These are phyloP conservation scores for Tricholoma flavovirens DNA, from an alignment of 768 basidiomycete species.

Conservation along the genomic window DNA sequence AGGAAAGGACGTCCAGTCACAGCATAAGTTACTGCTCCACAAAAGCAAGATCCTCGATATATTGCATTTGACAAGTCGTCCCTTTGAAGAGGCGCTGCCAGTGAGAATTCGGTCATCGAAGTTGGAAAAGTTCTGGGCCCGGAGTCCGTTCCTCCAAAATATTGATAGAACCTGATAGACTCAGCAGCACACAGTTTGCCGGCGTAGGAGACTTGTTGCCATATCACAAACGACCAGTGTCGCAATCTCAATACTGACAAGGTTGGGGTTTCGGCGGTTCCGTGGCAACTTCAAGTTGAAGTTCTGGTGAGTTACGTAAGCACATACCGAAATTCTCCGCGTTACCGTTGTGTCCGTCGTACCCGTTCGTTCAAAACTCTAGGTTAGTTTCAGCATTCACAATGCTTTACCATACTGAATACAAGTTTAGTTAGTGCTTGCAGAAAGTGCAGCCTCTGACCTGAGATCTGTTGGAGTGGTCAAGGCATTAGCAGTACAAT, in stretches of 20 bases:
- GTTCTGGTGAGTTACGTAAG: conserved; percentile 27
- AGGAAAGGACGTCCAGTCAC: conserved; percentile 43
- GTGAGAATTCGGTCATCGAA: not conserved
- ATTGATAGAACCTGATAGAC: not conserved
- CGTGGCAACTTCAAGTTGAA: not conserved
- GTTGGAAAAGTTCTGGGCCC: not conserved
- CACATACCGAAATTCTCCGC: conserved; percentile 41
- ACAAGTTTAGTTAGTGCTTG: not conserved
- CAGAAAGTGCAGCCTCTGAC: conserved; percentile 21
- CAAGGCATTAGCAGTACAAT: conserved; percentile 34
- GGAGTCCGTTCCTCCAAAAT: not conserved
- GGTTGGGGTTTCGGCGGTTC: not conserved
- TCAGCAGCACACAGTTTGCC: not conserved
- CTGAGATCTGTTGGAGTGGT: conserved; percentile 23
- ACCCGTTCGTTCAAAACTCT: conserved; percentile 28
- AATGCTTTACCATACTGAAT: not conserved
- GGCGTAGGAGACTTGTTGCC: no score
- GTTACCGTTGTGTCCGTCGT: conserved; percentile 19
- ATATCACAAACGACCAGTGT: not conserved
- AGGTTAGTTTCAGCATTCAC: conserved; percentile 22
- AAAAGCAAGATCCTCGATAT: conserved; percentile 53
- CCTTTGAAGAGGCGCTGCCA: not conserved
- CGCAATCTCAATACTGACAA: not conserved
- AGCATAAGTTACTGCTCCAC: conserved; percentile 44
- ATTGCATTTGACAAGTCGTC: conserved; percentile 5